These are phyloP conservation scores for Penicillium sp. DNA, from an alignment of 2,329 filamentous ascomycete genomes.

Conservation along the genomic window DNA sequence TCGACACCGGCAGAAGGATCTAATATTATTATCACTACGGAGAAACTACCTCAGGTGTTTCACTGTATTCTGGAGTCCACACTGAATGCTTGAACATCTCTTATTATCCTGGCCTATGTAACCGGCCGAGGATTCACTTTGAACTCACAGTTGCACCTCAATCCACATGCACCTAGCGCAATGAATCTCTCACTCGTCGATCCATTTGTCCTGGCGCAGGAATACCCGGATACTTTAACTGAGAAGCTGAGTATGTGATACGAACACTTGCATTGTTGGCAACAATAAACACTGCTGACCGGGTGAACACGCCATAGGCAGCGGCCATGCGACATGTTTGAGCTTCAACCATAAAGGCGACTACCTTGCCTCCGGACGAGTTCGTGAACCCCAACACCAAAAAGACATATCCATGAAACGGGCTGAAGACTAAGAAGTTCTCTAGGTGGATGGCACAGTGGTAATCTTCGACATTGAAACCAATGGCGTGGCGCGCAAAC, in stretches of 20 bases:
- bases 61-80: neutral
- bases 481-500: constrained; percentile 90
- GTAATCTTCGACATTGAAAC: constrained; percentile 98
- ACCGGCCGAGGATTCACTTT: constrained; percentile 20
- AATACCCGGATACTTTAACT: constrained; percentile 87
- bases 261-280: neutral
- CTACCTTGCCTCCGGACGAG: constrained; percentile 87
- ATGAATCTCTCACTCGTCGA: constrained; percentile 74
- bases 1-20: constrained; percentile 5
- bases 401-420: neutral
- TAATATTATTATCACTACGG: neutral
- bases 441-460: constrained; percentile 76
- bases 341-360: constrained; percentile 95
- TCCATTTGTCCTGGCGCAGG: constrained; percentile 69
- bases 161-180: constrained; percentile 8
- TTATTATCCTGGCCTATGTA: constrained; percentile 22
- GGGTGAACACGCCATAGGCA: constrained; percentile 41
- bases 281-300: constrained; percentile 11
- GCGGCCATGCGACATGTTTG: constrained; percentile 62
- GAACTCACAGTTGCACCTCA: neutral
- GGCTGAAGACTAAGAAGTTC: constrained; percentile 11
- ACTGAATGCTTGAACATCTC: constrained; percentile 27
- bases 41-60: neutral
- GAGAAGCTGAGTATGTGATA: constrained; percentile 69
- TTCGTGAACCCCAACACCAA: constrained; percentile 37